A percentile compares a stretch with the other conserved stretches of the same genome.
Evolutionary conservation across 2,329 filamentous ascomycete species (phyloP).

Genomic region (Ustulina deusta): DNA sequence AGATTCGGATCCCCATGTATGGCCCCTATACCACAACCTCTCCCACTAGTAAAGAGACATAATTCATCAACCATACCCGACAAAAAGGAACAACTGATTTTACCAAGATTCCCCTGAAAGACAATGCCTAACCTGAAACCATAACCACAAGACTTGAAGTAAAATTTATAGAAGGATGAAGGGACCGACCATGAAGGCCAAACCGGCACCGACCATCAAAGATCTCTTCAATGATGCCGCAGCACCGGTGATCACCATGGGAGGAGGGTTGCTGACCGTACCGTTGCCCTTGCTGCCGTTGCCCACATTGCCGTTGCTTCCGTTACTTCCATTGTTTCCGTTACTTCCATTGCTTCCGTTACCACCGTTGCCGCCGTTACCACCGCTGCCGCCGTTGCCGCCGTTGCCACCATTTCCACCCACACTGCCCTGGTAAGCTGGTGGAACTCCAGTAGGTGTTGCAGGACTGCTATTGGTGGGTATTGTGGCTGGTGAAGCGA

Average conservation of each 20-base stretch:
- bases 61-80: slow-evolving; percentile 43
- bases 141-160: slow-evolving; percentile 28
- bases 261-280: slow-evolving; percentile 10
- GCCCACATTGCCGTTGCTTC: background rate
- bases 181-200: slow-evolving; percentile 48
- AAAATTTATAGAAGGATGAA: slow-evolving; percentile 47
- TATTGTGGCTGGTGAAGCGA: slow-evolving; percentile 35
- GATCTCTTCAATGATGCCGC: slow-evolving; percentile 48
- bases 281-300: slow-evolving; percentile 35
- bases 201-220: slow-evolving; percentile 45
- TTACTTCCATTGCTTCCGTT: background rate
- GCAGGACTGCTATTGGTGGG: slow-evolving; percentile 32
- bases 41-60: slow-evolving; percentile 30
- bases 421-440: background rate
- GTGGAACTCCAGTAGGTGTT: slow-evolving; percentile 10
- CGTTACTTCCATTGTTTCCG: background rate
- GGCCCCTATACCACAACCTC: slow-evolving; percentile 12
- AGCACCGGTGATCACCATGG: slow-evolving; percentile 42
- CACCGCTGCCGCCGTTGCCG: background rate
- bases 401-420: slow-evolving; percentile 6
- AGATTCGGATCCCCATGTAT: slow-evolving; percentile 20
- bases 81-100: slow-evolving; percentile 33
- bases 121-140: slow-evolving; percentile 14
- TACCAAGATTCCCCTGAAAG: background rate
- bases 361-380: background rate